Conservation (phyloP, 2,329 filamentous ascomycete species). For the Botrytis deweyae region DNA sequence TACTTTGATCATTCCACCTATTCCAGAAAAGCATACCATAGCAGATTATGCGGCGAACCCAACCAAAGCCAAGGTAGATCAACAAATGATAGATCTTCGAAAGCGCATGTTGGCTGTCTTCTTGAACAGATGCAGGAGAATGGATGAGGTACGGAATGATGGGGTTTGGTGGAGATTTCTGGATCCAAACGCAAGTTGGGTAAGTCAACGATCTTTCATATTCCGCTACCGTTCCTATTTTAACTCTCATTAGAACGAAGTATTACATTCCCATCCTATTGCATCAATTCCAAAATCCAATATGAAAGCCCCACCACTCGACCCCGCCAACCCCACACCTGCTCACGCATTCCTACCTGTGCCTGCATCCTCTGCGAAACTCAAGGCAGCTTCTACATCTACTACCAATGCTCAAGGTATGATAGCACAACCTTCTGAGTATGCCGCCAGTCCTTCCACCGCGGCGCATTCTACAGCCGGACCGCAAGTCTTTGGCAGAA, state of each 20-base stretch:
- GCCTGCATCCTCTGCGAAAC: slow-evolving; percentile 79
- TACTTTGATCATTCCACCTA: slow-evolving; percentile 91
- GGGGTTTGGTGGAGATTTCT: slow-evolving; percentile 98
- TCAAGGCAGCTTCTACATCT: slow-evolving; percentile 55
- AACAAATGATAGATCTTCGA: slow-evolving; percentile 91
- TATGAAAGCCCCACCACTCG: slow-evolving; percentile 89
- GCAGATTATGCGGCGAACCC: slow-evolving; percentile 97
- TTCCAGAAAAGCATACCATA: slow-evolving; percentile 98
- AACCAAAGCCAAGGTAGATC: slow-evolving; percentile 96
- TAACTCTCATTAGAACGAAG: slow-evolving; percentile 70
- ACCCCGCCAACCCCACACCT: slow-evolving; percentile 86
- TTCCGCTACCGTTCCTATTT: slow-evolving; percentile 16
- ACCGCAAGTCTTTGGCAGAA: slow-evolving; percentile 68
- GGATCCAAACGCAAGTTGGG: slow-evolving; percentile 98
- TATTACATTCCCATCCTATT: slow-evolving; percentile 88
- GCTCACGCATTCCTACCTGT: slow-evolving; percentile 87
- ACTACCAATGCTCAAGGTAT: slow-evolving; percentile 49
- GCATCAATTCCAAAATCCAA: slow-evolving; percentile 91
- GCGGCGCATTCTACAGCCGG: slow-evolving; percentile 58
- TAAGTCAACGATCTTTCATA: slow-evolving; percentile 46
- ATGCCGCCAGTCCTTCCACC: slow-evolving; percentile 49
- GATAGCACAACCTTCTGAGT: slow-evolving; percentile 53
- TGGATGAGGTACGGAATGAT: slow-evolving; percentile 89
- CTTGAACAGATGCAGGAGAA: slow-evolving; percentile 85
- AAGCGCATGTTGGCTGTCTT: slow-evolving; percentile 98